Evolutionary conservation across 225 moss, liverwort and hornwort genomes (phyloP), one percentile per base, ranked within the genome.

Genomic region (Asterella californica): DNA sequence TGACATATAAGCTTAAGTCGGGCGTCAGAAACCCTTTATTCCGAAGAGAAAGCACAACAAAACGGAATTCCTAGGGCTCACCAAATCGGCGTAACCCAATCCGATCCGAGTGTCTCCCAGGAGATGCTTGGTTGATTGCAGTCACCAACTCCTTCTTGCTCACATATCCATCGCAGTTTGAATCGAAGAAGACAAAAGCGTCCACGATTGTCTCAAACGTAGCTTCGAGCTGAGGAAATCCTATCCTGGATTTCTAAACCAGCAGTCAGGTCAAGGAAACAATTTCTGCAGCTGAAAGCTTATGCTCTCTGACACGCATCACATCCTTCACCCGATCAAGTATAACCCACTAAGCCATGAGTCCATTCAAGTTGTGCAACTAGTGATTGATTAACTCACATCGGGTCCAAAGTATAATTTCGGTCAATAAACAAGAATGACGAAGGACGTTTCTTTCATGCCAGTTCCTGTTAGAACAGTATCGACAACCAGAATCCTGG

Each of bases 131-230:
- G 46, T 84, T 90, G 63, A 94, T 86, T 8, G 83, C 70, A 11
- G 69, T 6, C 0, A 88, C 34, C 74, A 94, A 74, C 79, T 94
- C 94, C 53, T 84, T 80, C 80, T 91, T 94, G 76, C 87, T 89
- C 32, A 94, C 67, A 84, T 90, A 92, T 6, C 92, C 92, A 82
- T 94, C 92, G 67, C 85, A 82, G 78, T 94, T 79, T 11, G 49
- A 53, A 80, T 94, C 90, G 60, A 94, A 90, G 30, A 90, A 92
- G 36, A 91, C 59, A 72, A 94, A 94, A 38, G 89, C 90, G 29
- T 94, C 86, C 80, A 90, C 90, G 79, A 91, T 91, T 9, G 80
- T 90, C 49, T 92, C 90, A 80, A 94, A 94, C 59, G 88, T 85
- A 5, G 64, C 82, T 84, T 90, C 90, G 33, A 94, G 86, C 54